These are phyloP conservation scores for Helianthus tuberosus DNA, from an alignment of 129 eudicot species.

Conservation along the genomic window DNA sequence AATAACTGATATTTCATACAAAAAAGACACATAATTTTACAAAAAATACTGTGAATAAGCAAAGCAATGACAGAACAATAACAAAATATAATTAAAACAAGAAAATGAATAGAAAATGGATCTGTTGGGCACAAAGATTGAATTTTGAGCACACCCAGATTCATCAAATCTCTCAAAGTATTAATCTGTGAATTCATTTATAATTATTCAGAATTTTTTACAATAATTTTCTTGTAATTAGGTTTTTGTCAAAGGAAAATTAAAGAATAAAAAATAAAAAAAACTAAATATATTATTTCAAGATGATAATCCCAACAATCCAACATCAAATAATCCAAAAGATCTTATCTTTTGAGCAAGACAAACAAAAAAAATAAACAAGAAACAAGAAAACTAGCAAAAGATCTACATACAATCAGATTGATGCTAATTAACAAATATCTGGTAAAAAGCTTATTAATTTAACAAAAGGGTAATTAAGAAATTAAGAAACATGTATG, in stretches of 20 bases:
- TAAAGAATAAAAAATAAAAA: background rate
- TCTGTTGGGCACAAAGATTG: background rate
- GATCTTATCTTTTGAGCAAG: slow-evolving; percentile 7
- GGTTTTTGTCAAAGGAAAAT: background rate
- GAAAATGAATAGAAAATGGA: background rate
- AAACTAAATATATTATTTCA: slow-evolving; percentile 12
- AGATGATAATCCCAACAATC: background rate
- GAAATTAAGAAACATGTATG: background rate
- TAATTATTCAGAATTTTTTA: background rate
- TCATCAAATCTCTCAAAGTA: background rate
- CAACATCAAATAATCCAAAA: slow-evolving; percentile 5
- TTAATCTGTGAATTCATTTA: slow-evolving; percentile 1
- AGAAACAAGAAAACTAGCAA: background rate
- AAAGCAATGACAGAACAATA: background rate
- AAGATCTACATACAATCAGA: slow-evolving; percentile 5
- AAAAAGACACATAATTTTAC: slow-evolving; percentile 4
- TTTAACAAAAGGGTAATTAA: slow-evolving; percentile 24
- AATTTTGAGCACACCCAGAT: background rate
- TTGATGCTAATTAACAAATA: slow-evolving; percentile 4
- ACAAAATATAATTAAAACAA: background rate
- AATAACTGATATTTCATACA: background rate
- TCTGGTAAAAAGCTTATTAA: background rate
- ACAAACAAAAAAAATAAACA: background rate
- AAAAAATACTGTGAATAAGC: background rate
- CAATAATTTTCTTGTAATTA: background rate